A percentile compares a stretch with the other conserved stretches of the same genome.
Evolutionary conservation across 2,329 filamentous ascomycete genomes (phyloP).

Genomic region (Aspergillus sergii): DNA sequence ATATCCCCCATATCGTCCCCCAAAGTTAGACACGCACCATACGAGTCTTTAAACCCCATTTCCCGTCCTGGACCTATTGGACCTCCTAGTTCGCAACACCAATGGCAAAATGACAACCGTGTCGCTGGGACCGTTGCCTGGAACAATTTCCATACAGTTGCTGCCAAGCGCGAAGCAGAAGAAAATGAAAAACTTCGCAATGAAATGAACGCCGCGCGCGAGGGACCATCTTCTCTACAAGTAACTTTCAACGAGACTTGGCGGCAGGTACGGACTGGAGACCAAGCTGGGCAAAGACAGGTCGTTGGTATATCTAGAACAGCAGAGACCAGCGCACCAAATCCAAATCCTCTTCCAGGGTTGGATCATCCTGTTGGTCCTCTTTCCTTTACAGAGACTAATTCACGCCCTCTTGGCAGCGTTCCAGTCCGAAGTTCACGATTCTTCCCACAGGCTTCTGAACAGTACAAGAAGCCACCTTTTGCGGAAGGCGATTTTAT

Average conservation of each 20-base stretch:
- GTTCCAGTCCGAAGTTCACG: slow-evolving; percentile 48
- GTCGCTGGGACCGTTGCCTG: slow-evolving; percentile 41
- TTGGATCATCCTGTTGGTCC: slow-evolving; percentile 42
- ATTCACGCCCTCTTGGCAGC: slow-evolving; percentile 36
- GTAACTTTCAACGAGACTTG: slow-evolving; percentile 49
- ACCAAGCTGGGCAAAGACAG: slow-evolving; percentile 43
- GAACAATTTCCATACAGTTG: slow-evolving; percentile 47
- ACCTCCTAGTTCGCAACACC: slow-evolving; percentile 43
- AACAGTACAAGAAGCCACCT: slow-evolving; percentile 36
- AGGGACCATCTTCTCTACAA: slow-evolving; percentile 37
- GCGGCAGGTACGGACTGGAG: slow-evolving; percentile 47
- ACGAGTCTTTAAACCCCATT: slow-evolving; percentile 44
- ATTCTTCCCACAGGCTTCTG: slow-evolving; percentile 50
- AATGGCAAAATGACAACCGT: slow-evolving; percentile 35
- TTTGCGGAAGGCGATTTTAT: slow-evolving; percentile 35
- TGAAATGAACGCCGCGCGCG: slow-evolving; percentile 42
- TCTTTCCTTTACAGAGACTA: slow-evolving; percentile 38
- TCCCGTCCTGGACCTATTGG: slow-evolving; percentile 50
- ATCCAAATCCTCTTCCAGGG: slow-evolving; percentile 34
- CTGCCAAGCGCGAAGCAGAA: slow-evolving; percentile 44
- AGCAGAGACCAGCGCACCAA: slow-evolving; percentile 27
- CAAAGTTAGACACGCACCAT: slow-evolving; percentile 39
- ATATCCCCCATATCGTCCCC: slow-evolving; percentile 42
- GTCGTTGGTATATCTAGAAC: slow-evolving; percentile 40
- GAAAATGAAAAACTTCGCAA: slow-evolving; percentile 44